Percentiles rank a stretch among this genome's conserved stretches.
Evolutionary conservation across 192 early-diverging fungal genomes (phyloP).

Genomic region (Globomyces pollinis-pini): DNA sequence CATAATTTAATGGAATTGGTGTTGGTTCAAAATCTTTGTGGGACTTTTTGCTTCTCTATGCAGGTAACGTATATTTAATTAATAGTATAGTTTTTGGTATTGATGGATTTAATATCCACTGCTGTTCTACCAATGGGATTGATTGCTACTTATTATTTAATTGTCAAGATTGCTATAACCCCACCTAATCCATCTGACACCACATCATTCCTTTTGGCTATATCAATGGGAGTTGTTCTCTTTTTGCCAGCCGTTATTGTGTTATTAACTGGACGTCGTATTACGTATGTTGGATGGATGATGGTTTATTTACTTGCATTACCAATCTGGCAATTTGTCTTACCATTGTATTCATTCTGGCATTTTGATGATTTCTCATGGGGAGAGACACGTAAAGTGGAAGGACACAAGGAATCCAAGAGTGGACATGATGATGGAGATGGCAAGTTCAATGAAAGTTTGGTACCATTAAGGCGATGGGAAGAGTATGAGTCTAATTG

Average conservation of each 20-base stretch:
- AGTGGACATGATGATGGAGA: conserved; percentile 12
- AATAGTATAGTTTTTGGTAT: conserved; percentile 27
- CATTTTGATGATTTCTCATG: conserved; percentile 52
- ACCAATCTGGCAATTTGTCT: conserved; percentile 85
- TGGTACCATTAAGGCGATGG: conserved; percentile 21
- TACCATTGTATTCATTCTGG: conserved; percentile 68
- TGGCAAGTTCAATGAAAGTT: conserved; percentile 14
- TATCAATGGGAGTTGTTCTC: conserved; percentile 60
- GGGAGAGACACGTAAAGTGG: conserved; percentile 37
- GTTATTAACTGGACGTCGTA: conserved; percentile 73
- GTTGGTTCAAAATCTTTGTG: conserved; percentile 78
- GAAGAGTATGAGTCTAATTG: conserved; percentile 29
- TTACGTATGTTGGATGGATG: conserved; percentile 78
- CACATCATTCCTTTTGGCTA: conserved; percentile 33
- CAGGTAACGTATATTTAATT: conserved; percentile 34
- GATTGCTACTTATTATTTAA: conserved; percentile 62
- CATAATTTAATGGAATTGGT: conserved; percentile 93
- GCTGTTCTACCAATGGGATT: conserved; percentile 81
- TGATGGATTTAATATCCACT: conserved; percentile 73
- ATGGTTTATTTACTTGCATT: conserved; percentile 64
- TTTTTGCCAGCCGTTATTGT: conserved; percentile 83
- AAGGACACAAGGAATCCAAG: conserved; percentile 12
- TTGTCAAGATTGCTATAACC: conserved; percentile 26
- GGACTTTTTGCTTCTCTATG: conserved; percentile 95
- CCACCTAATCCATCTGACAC: conserved; percentile 25